Evolutionary conservation across 345 rosid genomes (phyloP).

Genomic region (Trapa bicornis): DNA sequence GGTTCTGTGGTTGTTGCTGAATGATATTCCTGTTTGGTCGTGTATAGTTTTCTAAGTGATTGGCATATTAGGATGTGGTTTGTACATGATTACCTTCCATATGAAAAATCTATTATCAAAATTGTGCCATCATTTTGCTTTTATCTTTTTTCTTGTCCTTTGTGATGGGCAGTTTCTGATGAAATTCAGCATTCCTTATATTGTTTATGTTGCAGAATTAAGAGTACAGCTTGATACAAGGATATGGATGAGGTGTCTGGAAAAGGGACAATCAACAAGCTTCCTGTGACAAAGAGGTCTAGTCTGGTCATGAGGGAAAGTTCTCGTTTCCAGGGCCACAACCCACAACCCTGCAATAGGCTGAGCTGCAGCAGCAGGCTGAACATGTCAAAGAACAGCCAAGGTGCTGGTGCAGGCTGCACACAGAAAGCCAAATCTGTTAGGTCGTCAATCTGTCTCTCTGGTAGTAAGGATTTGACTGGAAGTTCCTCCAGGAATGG

Average conservation of each 20-base stretch:
- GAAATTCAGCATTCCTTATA: neutral
- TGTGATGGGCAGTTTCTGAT: constrained; percentile 1
- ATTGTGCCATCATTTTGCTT: neutral
- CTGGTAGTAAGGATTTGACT: constrained; percentile 49
- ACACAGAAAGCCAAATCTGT: constrained; percentile 44
- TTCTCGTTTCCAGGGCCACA: constrained; percentile 36
- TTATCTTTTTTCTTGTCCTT: neutral
- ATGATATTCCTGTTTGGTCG: neutral
- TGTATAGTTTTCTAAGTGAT: constrained; percentile 4
- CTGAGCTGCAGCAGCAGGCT: constrained; percentile 50
- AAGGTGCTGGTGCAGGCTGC: constrained; percentile 17
- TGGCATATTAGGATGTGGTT: neutral
- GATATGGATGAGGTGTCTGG: constrained; percentile 71
- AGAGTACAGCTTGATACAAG: constrained; percentile 5
- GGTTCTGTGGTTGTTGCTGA: constrained; percentile 1
- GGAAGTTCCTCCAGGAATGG: constrained; percentile 58
- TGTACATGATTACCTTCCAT: neutral
- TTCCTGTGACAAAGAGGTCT: constrained; percentile 36
- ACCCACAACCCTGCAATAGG: constrained; percentile 47
- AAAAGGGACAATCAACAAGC: constrained; percentile 39
- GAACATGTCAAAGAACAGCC: constrained; percentile 38
- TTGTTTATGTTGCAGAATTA: constrained; percentile 23
- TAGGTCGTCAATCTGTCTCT: constrained; percentile 32
- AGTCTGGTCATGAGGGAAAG: constrained; percentile 53
- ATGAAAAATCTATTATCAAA: neutral